Evolutionary conservation across 1,139 yeast genomes (phyloP).

Genomic region (Geotrichum reessii): DNA sequence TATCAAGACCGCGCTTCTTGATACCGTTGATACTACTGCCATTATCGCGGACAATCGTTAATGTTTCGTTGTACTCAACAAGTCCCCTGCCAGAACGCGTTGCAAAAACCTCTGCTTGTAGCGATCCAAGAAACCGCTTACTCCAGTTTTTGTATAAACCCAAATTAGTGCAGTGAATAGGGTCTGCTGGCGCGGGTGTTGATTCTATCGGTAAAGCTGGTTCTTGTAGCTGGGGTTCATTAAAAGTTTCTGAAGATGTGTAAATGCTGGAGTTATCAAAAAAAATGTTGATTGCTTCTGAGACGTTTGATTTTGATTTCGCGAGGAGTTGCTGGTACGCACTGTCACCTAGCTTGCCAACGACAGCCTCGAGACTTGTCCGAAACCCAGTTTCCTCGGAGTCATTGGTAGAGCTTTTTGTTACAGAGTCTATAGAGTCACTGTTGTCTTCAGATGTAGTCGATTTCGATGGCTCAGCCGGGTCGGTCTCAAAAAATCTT

Average conservation of each 20-base stretch:
- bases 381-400: conserved; percentile 17
- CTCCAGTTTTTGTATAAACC: conserved; percentile 25
- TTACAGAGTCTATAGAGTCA: not conserved
- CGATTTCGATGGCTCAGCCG: not conserved
- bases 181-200: conserved; percentile 1
- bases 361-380: conserved; percentile 24
- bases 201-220: not conserved
- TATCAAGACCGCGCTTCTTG: conserved; percentile 1
- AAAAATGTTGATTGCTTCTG: conserved; percentile 30
- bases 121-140: conserved; percentile 54
- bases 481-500: not conserved
- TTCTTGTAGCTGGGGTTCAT: not conserved
- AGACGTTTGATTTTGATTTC: conserved; percentile 29
- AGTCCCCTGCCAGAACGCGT: conserved; percentile 64
- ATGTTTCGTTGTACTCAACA: conserved; percentile 46
- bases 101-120: conserved; percentile 76
- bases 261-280: conserved; percentile 23
- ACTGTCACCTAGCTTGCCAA: conserved; percentile 25
- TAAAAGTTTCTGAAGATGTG: not conserved
- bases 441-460: not conserved
- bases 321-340: conserved; percentile 21
- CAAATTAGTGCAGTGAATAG: conserved; percentile 5
- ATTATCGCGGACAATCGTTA: conserved; percentile 36
- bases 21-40: conserved; percentile 3
- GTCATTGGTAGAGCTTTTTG: not conserved